Conservation (phyloP, 352 stramenopile genomes). For the Pythium folliculosum region DNA sequence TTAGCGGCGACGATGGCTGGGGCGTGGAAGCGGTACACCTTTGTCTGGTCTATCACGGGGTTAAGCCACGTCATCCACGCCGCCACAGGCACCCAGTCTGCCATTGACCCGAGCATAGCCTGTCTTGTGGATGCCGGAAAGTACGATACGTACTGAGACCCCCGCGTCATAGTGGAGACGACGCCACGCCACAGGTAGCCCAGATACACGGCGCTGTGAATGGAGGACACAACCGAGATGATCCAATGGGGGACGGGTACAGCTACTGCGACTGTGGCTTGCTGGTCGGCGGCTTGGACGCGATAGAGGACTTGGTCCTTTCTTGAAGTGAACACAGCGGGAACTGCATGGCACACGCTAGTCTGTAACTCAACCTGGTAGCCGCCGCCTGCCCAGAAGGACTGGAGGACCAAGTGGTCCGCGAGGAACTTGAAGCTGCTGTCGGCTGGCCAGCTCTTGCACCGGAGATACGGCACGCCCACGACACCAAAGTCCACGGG, state of each 20-base stretch:
- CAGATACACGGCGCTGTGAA: constrained; percentile 37
- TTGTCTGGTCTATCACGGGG: constrained; percentile 23
- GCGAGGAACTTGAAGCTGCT: constrained; percentile 33
- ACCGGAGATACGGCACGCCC: constrained; percentile 35
- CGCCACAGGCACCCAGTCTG: constrained; percentile 17
- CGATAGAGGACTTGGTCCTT: constrained; percentile 29
- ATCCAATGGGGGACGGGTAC: constrained; percentile 25
- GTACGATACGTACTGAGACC: constrained; percentile 11
- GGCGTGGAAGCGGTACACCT: constrained; percentile 26
- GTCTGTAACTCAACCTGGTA: constrained; percentile 42
- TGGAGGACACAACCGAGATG: constrained; percentile 16
- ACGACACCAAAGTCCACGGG: constrained; percentile 32
- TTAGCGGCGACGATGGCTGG: constrained; percentile 11
- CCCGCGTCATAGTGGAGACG: background rate
- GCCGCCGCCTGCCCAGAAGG: constrained; percentile 39
- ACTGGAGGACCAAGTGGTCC: constrained; percentile 35
- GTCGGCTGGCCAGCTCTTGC: constrained; percentile 16
- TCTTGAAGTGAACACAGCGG: constrained; percentile 6
- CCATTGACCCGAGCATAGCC: background rate
- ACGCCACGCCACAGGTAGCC: constrained; percentile 7
- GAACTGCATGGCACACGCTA: constrained; percentile 33
- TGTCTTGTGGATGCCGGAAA: constrained; percentile 9
- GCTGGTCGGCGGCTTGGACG: constrained; percentile 21
- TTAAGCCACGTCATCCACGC: constrained; percentile 15
- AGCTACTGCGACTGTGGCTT: constrained; percentile 12